These are phyloP conservation scores for Botrytis sinoallii DNA, from an alignment of 2,329 filamentous ascomycete genomes.

Conservation along the genomic window DNA sequence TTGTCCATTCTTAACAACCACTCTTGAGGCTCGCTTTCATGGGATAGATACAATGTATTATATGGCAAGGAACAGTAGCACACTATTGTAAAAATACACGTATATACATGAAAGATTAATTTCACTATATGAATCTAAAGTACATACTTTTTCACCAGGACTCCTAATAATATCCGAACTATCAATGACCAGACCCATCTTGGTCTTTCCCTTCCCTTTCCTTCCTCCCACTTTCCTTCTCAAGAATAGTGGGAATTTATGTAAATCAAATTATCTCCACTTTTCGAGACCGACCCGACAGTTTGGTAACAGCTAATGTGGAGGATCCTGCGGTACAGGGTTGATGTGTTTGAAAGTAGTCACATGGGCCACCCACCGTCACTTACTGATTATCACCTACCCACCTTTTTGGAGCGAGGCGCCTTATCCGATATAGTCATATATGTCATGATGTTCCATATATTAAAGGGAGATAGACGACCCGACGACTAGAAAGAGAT, in stretches of 20 bases:
- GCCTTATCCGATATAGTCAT: neutral
- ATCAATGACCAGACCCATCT: neutral
- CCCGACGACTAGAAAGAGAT: neutral
- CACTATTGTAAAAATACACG: neutral
- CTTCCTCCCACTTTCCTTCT: conserved; percentile 3
- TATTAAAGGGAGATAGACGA: neutral
- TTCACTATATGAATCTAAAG: neutral
- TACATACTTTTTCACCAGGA: neutral
- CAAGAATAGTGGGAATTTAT: neutral
- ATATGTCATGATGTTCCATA: neutral
- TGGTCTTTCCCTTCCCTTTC: neutral
- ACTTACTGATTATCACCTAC: neutral
- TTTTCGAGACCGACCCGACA: conserved; percentile 11
- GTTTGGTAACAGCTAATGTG: neutral
- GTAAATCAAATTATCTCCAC: neutral
- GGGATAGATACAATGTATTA: no score
- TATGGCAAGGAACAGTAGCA: neutral
- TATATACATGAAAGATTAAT: neutral
- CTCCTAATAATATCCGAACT: neutral
- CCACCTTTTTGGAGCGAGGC: conserved; percentile 3
- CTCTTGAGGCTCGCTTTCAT: neutral
- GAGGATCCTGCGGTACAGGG: conserved; percentile 11
- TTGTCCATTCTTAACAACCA: neutral
- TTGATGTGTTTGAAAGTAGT: neutral
- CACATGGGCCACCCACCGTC: conserved; percentile 7